phyloP scores from a whole-genome alignment of 768 basidiomycete species.

The Russula foetens region DNA sequence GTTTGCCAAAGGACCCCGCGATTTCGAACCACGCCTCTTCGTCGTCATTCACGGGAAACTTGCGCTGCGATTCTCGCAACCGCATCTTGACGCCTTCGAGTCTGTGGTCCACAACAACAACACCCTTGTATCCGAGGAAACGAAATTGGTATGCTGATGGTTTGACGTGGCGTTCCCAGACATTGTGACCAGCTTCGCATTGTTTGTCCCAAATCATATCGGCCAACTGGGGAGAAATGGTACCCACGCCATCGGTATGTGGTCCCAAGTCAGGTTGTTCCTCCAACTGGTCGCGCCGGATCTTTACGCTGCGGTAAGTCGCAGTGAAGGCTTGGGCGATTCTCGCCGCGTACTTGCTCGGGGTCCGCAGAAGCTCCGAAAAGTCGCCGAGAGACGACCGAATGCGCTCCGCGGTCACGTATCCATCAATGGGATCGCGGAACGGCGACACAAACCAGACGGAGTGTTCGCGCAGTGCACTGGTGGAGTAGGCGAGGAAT shows the following conservation, averaged over 20 bases:
- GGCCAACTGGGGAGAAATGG: conserved; percentile 55
- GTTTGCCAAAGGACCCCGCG: conserved; percentile 50
- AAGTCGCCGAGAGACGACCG: conserved; percentile 64
- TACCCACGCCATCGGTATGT: conserved; percentile 78
- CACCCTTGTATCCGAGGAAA: conserved; percentile 74
- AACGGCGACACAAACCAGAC: conserved; percentile 80
- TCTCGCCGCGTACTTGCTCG: conserved; percentile 79
- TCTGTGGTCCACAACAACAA: conserved; percentile 56
- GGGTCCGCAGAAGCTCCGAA: conserved; percentile 33
- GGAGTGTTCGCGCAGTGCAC: conserved; percentile 68
- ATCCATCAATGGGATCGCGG: conserved; percentile 33
- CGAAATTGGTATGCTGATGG: conserved; percentile 62
- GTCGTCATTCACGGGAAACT: conserved; percentile 48
- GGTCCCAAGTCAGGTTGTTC: conserved; percentile 49
- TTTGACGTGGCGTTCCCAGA: background rate
- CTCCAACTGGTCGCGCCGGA: conserved; percentile 52
- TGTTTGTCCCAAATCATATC: conserved; percentile 51
- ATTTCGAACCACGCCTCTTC: conserved; percentile 60
- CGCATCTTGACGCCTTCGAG: conserved; percentile 61
- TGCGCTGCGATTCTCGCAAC: conserved; percentile 65
- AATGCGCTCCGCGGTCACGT: conserved; percentile 50
- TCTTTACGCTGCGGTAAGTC: conserved; percentile 65
- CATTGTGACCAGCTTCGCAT: conserved; percentile 30
- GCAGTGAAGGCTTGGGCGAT: conserved; percentile 80
- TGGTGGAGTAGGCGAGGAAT: conserved; percentile 76